Percentiles rank a stretch among this genome's conserved stretches.
These are phyloP conservation scores for Amylocarpus encephaloides DNA, from an alignment of 2,329 filamentous ascomycete genomes.

Conservation along the genomic window DNA sequence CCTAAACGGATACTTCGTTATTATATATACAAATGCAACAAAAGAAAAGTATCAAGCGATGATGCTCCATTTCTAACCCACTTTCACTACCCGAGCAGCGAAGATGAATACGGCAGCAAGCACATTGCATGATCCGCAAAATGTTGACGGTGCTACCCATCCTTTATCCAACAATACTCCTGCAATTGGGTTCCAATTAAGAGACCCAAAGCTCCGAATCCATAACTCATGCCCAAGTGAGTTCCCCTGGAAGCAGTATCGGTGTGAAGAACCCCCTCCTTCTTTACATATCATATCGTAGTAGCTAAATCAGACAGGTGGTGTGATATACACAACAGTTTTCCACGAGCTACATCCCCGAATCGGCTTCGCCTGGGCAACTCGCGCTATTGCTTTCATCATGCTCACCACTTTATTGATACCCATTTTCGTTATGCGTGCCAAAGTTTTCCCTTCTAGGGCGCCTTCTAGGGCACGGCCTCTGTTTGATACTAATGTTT, in stretches of 20 bases:
- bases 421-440: constrained; percentile 21
- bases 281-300: no score
- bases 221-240: constrained; percentile 41
- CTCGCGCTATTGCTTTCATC: constrained; percentile 41
- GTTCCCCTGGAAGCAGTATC: constrained; percentile 23
- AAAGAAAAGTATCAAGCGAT: no score
- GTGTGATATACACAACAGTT: constrained; percentile 39
- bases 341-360: constrained; percentile 34
- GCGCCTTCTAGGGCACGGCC: constrained; percentile 7
- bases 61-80: no score
- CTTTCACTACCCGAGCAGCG: no score
- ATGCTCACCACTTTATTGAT: constrained; percentile 34
- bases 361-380: constrained; percentile 40
- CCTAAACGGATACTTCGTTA: no score
- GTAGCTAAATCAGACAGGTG: constrained; percentile 21
- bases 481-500: constrained; percentile 13
- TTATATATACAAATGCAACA: no score
- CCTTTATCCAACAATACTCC: constrained; percentile 1
- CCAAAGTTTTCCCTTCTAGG: constrained; percentile 13
- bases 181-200: constrained; percentile 31
- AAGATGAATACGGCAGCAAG: background rate
- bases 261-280: constrained; percentile 23
- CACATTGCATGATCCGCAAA: background rate
- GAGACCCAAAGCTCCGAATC: constrained; percentile 39
- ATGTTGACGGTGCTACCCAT: background rate